Evolutionary conservation across 1,284 basidiomycete genomes (phyloP).

Genomic region (Malassezia pachydermatis): DNA sequence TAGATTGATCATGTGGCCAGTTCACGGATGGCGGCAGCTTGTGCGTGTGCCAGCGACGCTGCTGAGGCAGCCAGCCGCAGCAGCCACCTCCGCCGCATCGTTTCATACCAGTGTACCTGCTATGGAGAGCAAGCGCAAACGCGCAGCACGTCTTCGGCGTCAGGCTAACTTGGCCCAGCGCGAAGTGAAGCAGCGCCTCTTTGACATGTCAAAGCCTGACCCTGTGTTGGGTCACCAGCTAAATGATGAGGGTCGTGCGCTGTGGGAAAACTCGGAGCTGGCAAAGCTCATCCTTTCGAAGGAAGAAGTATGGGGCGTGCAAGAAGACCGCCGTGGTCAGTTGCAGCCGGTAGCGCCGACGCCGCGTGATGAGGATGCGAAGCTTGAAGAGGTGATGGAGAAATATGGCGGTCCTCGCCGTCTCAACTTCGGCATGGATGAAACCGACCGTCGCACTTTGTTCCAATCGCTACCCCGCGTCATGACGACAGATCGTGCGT

Average conservation of each 20-base stretch:
- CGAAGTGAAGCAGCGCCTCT: constrained; percentile 37
- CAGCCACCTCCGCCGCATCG: neutral
- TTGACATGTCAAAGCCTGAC: constrained; percentile 54
- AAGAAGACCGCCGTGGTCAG: constrained; percentile 39
- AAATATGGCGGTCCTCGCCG: constrained; percentile 27
- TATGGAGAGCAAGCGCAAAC: constrained; percentile 29
- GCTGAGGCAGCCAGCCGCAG: neutral
- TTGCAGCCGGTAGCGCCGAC: constrained; percentile 22
- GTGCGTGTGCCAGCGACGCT: constrained; percentile 1
- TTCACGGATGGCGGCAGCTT: neutral
- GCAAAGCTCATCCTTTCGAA: constrained; percentile 32
- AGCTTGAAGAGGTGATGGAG: constrained; percentile 14
- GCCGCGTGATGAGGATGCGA: constrained; percentile 5
- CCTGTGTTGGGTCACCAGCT: constrained; percentile 60
- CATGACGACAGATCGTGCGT: constrained; percentile 39
- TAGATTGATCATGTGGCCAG: constrained; percentile 6
- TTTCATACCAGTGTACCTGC: constrained; percentile 24
- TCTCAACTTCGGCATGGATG: constrained; percentile 40
- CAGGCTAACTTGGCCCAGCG: constrained; percentile 46
- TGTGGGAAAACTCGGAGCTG: constrained; percentile 36
- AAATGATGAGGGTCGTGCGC: constrained; percentile 48
- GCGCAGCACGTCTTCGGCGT: constrained; percentile 30
- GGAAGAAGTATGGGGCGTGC: constrained; percentile 38
- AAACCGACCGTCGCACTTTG: constrained; percentile 29
- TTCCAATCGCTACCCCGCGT: constrained; percentile 40